Conservation (phyloP, 257 asterid genomes). For the Capsicum rhomboideum region DNA sequence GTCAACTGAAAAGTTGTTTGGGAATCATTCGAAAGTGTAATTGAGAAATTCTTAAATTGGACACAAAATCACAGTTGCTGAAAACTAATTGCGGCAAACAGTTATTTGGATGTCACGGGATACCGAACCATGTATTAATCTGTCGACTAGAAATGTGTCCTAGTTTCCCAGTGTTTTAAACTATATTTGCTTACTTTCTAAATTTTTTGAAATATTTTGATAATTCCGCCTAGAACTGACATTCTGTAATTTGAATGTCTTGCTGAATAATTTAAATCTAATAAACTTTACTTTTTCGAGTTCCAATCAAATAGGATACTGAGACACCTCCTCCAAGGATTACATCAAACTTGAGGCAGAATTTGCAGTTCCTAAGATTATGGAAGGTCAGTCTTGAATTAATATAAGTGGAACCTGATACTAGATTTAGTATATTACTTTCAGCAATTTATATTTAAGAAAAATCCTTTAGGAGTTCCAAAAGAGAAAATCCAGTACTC, state of each 20-base stretch:
- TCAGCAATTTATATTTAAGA: constrained; percentile 8
- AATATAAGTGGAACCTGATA: neutral
- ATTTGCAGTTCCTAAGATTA: constrained; percentile 63
- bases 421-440: neutral
- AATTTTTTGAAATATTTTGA: neutral
- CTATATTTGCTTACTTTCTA: neutral
- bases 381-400: constrained; percentile 53
- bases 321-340: constrained; percentile 80
- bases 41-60: neutral
- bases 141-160: neutral
- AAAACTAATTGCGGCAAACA: neutral
- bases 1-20: neutral
- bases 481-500: constrained; percentile 47
- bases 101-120: neutral
- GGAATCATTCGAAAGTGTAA: neutral
- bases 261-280: neutral
- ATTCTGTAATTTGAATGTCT: neutral
- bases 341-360: constrained; percentile 88
- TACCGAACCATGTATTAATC: neutral
- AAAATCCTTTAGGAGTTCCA: constrained; percentile 51
- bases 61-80: neutral
- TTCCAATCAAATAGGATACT: constrained; percentile 36
- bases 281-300: constrained; percentile 2
- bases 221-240: neutral
- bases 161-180: neutral